These are phyloP conservation scores for Diospyros kaki DNA, from an alignment of 148 eudicot species.

Conservation along the genomic window DNA sequence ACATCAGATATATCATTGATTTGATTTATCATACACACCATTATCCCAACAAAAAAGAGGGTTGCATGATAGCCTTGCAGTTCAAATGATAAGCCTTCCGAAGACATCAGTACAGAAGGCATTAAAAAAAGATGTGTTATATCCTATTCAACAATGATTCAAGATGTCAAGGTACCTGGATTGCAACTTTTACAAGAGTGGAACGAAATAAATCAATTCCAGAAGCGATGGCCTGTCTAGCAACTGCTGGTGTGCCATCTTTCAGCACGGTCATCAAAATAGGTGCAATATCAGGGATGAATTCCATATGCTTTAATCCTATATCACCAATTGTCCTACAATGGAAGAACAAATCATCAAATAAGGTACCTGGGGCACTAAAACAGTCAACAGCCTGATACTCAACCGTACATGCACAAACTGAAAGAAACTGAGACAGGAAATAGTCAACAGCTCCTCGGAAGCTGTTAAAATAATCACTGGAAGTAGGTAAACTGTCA, in stretches of 20 bases:
- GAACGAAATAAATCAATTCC: conserved; percentile 66
- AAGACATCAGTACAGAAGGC: not conserved
- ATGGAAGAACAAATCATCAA: not conserved
- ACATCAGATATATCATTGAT: not conserved
- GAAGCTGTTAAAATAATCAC: too few species aligned
- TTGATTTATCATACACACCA: not conserved
- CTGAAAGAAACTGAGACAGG: too few species aligned
- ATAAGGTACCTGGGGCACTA: not conserved
- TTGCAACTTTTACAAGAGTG: conserved; percentile 60
- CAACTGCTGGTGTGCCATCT: conserved; percentile 91
- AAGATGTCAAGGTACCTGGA: conserved; percentile 47
- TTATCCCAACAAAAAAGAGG: too few species aligned
- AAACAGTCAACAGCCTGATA: not conserved
- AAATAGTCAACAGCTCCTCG: too few species aligned
- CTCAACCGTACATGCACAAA: too few species aligned
- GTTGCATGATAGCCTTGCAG: not conserved
- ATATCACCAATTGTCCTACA: conserved; percentile 76
- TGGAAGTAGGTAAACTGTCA: too few species aligned
- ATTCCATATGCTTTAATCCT: conserved; percentile 65
- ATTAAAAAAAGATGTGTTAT: not conserved
- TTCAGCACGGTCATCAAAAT: conserved; percentile 47
- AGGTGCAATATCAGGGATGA: conserved; percentile 70
- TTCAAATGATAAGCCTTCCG: not conserved
- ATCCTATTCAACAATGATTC: not conserved
- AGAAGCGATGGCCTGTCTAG: conserved; percentile 77